These are phyloP conservation scores for Penicillium odoratum DNA, from an alignment of 495 filamentous ascomycete genomes.

Conservation along the genomic window DNA sequence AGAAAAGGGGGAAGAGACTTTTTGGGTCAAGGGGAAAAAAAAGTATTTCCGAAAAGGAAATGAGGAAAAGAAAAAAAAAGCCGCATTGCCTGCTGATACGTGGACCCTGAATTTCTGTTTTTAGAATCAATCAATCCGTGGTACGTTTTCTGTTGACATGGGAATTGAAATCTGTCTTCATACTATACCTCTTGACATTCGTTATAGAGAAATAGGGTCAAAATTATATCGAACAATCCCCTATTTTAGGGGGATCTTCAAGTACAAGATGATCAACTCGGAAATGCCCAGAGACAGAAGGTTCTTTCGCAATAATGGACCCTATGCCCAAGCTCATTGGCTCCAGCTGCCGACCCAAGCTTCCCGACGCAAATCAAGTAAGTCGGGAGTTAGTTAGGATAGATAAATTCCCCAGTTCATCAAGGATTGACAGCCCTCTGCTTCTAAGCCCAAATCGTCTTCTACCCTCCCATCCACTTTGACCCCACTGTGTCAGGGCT, in stretches of 20 bases:
- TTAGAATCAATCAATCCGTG: conserved; percentile 29
- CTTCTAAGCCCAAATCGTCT: conserved; percentile 18
- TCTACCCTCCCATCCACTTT: conserved; percentile 20
- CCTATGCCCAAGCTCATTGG: conserved; percentile 26
- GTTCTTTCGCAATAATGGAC: conserved; percentile 21
- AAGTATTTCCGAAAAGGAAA: conserved; percentile 1
- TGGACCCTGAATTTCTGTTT: conserved; percentile 37
- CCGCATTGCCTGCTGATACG: conserved; percentile 21
- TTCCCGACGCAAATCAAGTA: conserved; percentile 26
- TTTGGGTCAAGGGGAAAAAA: neutral
- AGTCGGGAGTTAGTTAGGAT: conserved; percentile 9
- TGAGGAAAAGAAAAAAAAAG: conserved; percentile 13
- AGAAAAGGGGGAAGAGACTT: conserved; percentile 11
- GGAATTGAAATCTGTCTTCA: neutral
- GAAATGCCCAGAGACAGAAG: conserved; percentile 28
- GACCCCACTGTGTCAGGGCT: conserved; percentile 31
- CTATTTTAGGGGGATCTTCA: no score
- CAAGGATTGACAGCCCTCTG: conserved; percentile 31
- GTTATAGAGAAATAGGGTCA: neutral
- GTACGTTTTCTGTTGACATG: conserved; percentile 20
- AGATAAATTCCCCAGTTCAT: conserved; percentile 33
- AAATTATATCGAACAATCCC: neutral
- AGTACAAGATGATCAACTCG: conserved; percentile 21
- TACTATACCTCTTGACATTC: no score
- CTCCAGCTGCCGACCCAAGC: conserved; percentile 23